Evolutionary conservation across 2,329 filamentous ascomycete genomes (phyloP), one percentile per base, ranked within the genome.

Genomic region (Ascochyta fabae): DNA sequence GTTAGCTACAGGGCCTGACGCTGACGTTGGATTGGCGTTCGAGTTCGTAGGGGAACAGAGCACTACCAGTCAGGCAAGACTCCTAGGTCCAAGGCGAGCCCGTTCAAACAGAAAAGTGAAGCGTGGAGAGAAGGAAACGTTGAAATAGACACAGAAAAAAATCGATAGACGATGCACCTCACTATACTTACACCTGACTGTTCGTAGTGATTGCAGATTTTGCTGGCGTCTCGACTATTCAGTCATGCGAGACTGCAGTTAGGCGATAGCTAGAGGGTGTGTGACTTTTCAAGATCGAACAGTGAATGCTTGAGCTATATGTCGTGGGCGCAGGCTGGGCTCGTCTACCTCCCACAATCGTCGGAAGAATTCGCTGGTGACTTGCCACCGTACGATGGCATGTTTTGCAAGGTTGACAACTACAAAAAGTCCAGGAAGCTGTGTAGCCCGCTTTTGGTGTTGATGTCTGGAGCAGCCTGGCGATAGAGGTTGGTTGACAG

Each of bases 311-410:
- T 26, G 42, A 43, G 36, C 47, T 51, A 34, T 54, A 48, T 42
- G 44, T 23, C 43, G 38, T 34, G 33, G 38, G 47, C 39, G 42
- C 42, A 42, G 38, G 43, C 47, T 40, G 53, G 40, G 42, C 53
- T 47, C 53, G 53, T 56, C 47, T 56, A 51, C 38, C 53, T 56
- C 47, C 47, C 47, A 51, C 53, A 42, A 39, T 51, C 29, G 42
- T 51, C 33, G 42, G 47, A 48, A 51, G 46, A 33, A 39, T 47
- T 39, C 36, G 43, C 47, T 56, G 47, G 43, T 43, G 43, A 56
- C 24, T 51, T 43, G 53, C 36, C 47, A 51, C 53, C 42, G 19
- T 51, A 42, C 47, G 38, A 44, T 51, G 36, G 53, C 53, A 56
- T 56, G 22, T 42, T 56, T 56, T 38, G 47, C 47, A 43, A 31